These are phyloP conservation scores for Penicillium sp. DNA, from an alignment of 2,329 filamentous ascomycete genomes.

Conservation along the genomic window DNA sequence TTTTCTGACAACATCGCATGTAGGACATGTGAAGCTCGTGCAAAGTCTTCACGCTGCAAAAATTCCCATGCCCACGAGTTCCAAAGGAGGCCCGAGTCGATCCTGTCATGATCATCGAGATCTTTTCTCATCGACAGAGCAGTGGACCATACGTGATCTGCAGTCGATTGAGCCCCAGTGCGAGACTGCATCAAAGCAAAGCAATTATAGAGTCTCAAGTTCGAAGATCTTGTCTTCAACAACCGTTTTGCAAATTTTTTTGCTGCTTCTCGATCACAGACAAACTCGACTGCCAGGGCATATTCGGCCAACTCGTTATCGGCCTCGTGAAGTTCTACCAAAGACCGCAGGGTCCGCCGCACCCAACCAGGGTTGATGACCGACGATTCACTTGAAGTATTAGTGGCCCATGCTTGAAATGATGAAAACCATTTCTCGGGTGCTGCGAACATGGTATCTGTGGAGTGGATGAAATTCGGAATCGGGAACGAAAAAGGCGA, in stretches of 20 bases:
- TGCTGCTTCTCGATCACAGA: constrained; percentile 50
- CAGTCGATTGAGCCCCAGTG: constrained; percentile 53
- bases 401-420: constrained; percentile 30
- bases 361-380: constrained; percentile 46
- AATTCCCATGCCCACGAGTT: constrained; percentile 64
- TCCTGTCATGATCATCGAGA: constrained; percentile 33
- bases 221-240: constrained; percentile 62
- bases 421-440: constrained; percentile 46
- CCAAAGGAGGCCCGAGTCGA: constrained; percentile 49
- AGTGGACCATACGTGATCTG: constrained; percentile 61
- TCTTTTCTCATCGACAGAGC: constrained; percentile 57
- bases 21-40: constrained; percentile 37
- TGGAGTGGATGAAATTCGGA: constrained; percentile 39
- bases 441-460: constrained; percentile 53
- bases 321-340: constrained; percentile 45
- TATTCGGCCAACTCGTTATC: constrained; percentile 61
- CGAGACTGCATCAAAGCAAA: constrained; percentile 68
- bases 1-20: constrained; percentile 36
- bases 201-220: constrained; percentile 67
- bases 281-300: constrained; percentile 61
- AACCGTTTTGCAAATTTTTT: constrained; percentile 68
- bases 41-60: constrained; percentile 44
- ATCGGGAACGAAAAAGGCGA: constrained; percentile 35
- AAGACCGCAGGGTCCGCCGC: constrained; percentile 51
- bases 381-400: constrained; percentile 26